Base-by-base conservation (phyloP, 2,329 filamentous ascomycete genomes). In the Colletotrichum camelliae region DNA sequence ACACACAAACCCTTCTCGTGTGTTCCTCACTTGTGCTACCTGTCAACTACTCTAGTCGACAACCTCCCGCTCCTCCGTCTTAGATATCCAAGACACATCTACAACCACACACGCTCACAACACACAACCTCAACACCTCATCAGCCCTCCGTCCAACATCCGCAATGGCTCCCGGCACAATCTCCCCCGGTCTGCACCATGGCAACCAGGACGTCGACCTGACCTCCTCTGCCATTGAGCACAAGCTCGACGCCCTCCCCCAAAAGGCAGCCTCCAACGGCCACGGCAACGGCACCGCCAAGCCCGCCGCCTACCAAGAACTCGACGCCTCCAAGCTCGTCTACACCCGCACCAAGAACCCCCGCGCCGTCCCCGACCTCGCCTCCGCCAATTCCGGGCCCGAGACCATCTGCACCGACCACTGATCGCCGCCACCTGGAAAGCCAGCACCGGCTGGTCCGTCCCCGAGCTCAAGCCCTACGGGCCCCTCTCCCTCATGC, bases 351-450 rank as follows among this genome's bases (percentile, higher is more conserved):
- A 91, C 88, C 72, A 83, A 85, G 60, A 85, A 81, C 71, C 90
- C 89, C 1, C 90, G 89, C 77, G 78, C 85, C 66, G 90, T 92
- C 65, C 91, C 90, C 67, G 85, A 87, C 68, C 87, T 89, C 76
- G 88, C 84, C 76, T 79, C 80, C 52, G 88, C 88, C 79, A 86
- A 85, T 78, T 72, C 87, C 67, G 89, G 87, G 78, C 78, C 81
- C 76, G 88, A 90, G 82, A 91, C 89, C 77, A 86, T 92, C 82
- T 91, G 90, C 88, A 96, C 94, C 77, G 96, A 98, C 88, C 96
- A 98, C 88, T 98, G 95, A 88, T 97, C 80, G 93, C 92, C 67
- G 93, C 89, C 24, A 86, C 87, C 70, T 97, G 95, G 95, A 92
- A 89, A 39, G 85, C 84, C 27, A 82, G 86, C 58, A 82, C 85